Percentiles rank a stretch among this genome's conserved stretches.
phyloP scores from a whole-genome alignment of 305 asterid species.

The Andrographis paniculata region DNA sequence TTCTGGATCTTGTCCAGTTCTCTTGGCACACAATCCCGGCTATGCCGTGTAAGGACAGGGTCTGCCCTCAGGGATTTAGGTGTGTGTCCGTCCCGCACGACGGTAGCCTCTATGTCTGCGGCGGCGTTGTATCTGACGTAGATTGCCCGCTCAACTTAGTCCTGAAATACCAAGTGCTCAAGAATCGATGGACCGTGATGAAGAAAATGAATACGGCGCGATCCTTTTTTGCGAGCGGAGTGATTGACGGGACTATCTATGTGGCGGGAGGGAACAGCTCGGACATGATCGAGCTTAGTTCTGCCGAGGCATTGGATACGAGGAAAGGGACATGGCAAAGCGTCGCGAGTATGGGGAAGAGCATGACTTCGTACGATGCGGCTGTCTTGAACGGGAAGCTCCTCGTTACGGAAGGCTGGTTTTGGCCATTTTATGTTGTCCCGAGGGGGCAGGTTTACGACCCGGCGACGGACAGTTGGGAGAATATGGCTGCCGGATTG shows the following conservation, averaged over 20 bases:
- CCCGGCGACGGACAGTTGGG: constrained; percentile 68
- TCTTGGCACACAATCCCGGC: constrained; percentile 86
- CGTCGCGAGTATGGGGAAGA: constrained; percentile 58
- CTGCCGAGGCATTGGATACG: constrained; percentile 77
- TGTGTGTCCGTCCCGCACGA: constrained; percentile 78
- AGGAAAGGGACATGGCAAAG: constrained; percentile 58
- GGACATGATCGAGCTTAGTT: constrained; percentile 63
- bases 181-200: constrained; percentile 84
- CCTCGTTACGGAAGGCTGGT: constrained; percentile 92
- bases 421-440: constrained; percentile 88
- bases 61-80: constrained; percentile 82
- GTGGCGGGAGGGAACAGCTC: constrained; percentile 92
- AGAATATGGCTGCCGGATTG: constrained; percentile 68
- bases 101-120: constrained; percentile 68
- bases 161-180: constrained; percentile 62
- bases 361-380: constrained; percentile 73
- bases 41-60: constrained; percentile 92
- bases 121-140: constrained; percentile 71
- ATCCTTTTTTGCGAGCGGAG: constrained; percentile 82
- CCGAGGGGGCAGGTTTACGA: constrained; percentile 90
- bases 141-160: constrained; percentile 85
- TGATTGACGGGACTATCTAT: constrained; percentile 69
- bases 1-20: constrained; percentile 52
- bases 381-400: constrained; percentile 86
- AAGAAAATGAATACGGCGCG: constrained; percentile 81